A percentile compares a stretch with the other conserved stretches of the same genome.
Evolutionary conservation across 768 basidiomycete species (phyloP).

Genomic region (Crassisporium funariophilum): DNA sequence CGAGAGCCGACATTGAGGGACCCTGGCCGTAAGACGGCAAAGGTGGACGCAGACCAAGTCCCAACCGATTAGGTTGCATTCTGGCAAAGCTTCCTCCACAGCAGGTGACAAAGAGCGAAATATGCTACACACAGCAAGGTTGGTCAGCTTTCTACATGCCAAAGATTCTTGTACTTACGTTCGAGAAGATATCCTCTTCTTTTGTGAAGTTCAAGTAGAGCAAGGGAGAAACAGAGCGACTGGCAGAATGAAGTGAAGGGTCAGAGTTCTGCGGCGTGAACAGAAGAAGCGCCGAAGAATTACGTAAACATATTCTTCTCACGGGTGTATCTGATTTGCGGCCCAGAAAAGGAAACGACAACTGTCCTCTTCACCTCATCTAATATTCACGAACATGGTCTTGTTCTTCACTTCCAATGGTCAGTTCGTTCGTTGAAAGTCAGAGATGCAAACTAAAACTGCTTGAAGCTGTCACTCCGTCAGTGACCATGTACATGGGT

Average conservation of each 20-base stretch:
- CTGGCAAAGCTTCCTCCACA: too few relatives aligned
- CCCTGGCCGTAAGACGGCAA: slow-evolving; percentile 89
- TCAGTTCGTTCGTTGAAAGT: slow-evolving; percentile 14
- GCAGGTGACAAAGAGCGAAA: too few relatives aligned
- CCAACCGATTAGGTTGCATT: slow-evolving; percentile 82
- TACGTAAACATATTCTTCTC: too few relatives aligned
- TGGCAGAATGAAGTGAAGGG: too few relatives aligned
- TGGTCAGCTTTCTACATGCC: too few relatives aligned
- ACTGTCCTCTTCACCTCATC: neutral
- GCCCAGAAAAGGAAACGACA: neutral
- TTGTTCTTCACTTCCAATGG: slow-evolving; percentile 52
- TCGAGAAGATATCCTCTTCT: neutral
- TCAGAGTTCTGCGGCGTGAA: too few relatives aligned
- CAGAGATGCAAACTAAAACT: slow-evolving; percentile 6
- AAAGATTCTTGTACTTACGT: neutral
- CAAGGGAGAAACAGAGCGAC: too few relatives aligned
- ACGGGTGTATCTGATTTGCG: too few relatives aligned
- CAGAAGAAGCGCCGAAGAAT: too few relatives aligned
- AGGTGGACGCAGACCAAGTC: slow-evolving; percentile 87
- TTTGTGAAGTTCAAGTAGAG: too few relatives aligned
- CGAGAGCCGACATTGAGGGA: slow-evolving; percentile 88
- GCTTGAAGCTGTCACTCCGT: slow-evolving; percentile 55
- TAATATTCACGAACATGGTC: slow-evolving; percentile 39
- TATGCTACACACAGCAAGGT: too few relatives aligned
- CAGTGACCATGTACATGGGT: slow-evolving; percentile 88